A percentile compares a stretch with the other conserved stretches of the same genome.
phyloP scores from a whole-genome alignment of 2,329 filamentous ascomycete genomes.

The Fusarium nygamai region DNA sequence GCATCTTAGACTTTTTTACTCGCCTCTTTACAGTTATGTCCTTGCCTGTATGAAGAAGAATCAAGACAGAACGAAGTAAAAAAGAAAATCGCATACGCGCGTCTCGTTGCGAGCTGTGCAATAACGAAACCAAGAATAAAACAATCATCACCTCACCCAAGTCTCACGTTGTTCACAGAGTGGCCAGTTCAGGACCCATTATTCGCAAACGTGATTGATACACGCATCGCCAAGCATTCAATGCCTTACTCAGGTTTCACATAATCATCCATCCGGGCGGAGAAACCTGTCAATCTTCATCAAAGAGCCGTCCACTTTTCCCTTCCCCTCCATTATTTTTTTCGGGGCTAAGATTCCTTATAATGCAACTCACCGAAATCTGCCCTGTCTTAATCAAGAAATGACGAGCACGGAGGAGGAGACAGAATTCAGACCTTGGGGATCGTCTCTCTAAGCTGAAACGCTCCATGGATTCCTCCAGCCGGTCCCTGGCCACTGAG shows the following conservation, averaged over 20 bases:
- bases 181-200: slow-evolving; percentile 19
- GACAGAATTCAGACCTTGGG: not conserved
- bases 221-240: not conserved
- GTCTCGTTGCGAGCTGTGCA: not conserved
- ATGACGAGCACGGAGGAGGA: not conserved
- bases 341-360: slow-evolving; percentile 10
- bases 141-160: slow-evolving; percentile 11
- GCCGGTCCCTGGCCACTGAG: slow-evolving; percentile 1
- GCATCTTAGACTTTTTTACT: slow-evolving; percentile 19
- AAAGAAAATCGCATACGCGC: not conserved
- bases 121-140: slow-evolving; percentile 15
- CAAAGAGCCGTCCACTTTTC: slow-evolving; percentile 15
- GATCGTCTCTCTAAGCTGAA: slow-evolving; percentile 11
- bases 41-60: not conserved
- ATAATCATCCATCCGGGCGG: slow-evolving; percentile 20
- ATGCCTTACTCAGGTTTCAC: slow-evolving; percentile 20
- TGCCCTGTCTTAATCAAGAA: not conserved
- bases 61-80: not conserved
- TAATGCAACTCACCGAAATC: slow-evolving; percentile 15
- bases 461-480: slow-evolving; percentile 10
- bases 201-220: slow-evolving; percentile 21
- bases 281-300: slow-evolving; percentile 20
- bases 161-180: slow-evolving; percentile 10
- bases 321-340: not conserved
- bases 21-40: not conserved